A percentile compares a stretch with the other conserved stretches of the same genome.
Evolutionary conservation across 2,329 filamentous ascomycete species (phyloP).

Genomic region (Epichloe scottii): DNA sequence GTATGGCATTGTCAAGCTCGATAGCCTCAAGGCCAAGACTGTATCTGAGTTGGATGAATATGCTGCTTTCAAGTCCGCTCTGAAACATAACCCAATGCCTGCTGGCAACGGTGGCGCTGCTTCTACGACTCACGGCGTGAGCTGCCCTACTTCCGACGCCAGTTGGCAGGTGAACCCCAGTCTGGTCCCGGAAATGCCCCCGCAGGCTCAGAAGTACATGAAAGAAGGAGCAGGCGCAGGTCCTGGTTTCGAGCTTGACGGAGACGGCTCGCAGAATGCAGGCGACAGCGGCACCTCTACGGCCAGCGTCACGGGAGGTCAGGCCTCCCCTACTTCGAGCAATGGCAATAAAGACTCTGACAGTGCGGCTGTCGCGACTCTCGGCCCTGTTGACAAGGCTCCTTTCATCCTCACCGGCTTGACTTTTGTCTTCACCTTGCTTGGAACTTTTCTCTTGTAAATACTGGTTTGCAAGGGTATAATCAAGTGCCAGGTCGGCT

Average conservation of each 20-base stretch:
- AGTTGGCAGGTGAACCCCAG: conserved; percentile 40
- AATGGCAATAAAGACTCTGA: conserved; percentile 12
- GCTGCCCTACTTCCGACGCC: conserved; percentile 36
- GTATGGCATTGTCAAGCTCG: conserved; percentile 68
- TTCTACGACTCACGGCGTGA: conserved; percentile 31
- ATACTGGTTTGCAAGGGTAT: neutral
- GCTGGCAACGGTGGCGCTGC: conserved; percentile 37
- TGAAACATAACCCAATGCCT: conserved; percentile 36
- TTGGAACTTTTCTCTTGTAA: conserved; percentile 29
- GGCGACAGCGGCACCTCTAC: conserved; percentile 34
- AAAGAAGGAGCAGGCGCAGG: conserved; percentile 38
- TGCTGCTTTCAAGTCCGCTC: conserved; percentile 34
- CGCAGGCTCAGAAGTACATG: conserved; percentile 39
- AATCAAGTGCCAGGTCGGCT: neutral
- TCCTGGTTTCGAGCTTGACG: conserved; percentile 38
- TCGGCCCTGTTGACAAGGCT: conserved; percentile 15
- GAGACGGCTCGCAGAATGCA: conserved; percentile 41
- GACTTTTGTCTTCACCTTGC: conserved; percentile 23
- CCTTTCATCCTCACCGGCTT: conserved; percentile 24
- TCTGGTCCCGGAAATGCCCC: conserved; percentile 38
- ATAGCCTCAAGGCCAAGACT: conserved; percentile 38
- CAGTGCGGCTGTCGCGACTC: conserved; percentile 18
- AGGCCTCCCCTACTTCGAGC: conserved; percentile 17
- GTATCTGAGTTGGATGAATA: conserved; percentile 52
- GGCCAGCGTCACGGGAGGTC: conserved; percentile 23